A percentile compares a stretch with the other conserved stretches of the same genome.
Conservation (phyloP, 106 monocot genomes). For the Allium cepa region DNA sequence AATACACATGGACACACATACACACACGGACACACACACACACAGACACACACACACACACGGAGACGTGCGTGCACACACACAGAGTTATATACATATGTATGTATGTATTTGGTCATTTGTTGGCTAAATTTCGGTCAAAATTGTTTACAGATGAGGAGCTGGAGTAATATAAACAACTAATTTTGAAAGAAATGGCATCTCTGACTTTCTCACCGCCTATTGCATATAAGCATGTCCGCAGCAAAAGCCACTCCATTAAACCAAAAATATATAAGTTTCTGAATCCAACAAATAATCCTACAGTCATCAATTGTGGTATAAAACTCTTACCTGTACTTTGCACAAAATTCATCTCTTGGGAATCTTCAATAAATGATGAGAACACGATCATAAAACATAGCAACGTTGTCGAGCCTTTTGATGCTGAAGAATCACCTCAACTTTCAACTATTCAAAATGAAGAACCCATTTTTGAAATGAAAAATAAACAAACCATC, state of each 20-base stretch:
- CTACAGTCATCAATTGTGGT: neutral
- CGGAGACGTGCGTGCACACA: too few relatives aligned
- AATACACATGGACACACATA: too few relatives aligned
- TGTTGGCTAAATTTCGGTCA: neutral
- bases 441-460: constrained; percentile 35
- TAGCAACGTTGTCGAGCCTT: constrained; percentile 37
- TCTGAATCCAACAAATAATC: neutral
- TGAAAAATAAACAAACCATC: constrained; percentile 16
- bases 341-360: constrained; percentile 38
- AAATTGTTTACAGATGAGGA: constrained; percentile 3
- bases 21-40: too few relatives aligned
- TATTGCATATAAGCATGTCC: constrained; percentile 4
- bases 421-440: constrained; percentile 33
- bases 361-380: constrained; percentile 49
- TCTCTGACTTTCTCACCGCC: constrained; percentile 16
- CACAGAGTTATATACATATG: too few relatives aligned
- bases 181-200: constrained; percentile 16
- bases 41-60: too few relatives aligned
- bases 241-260: constrained; percentile 8
- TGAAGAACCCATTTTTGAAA: constrained; percentile 25
- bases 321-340: constrained; percentile 17
- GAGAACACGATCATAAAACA: constrained; percentile 32
- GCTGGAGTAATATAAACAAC: neutral
- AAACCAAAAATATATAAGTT: constrained; percentile 5
- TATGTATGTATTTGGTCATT: too few relatives aligned